Evolutionary conservation across 2,329 filamentous ascomycete species (phyloP).

Genomic region (Aspergillus neotritici): DNA sequence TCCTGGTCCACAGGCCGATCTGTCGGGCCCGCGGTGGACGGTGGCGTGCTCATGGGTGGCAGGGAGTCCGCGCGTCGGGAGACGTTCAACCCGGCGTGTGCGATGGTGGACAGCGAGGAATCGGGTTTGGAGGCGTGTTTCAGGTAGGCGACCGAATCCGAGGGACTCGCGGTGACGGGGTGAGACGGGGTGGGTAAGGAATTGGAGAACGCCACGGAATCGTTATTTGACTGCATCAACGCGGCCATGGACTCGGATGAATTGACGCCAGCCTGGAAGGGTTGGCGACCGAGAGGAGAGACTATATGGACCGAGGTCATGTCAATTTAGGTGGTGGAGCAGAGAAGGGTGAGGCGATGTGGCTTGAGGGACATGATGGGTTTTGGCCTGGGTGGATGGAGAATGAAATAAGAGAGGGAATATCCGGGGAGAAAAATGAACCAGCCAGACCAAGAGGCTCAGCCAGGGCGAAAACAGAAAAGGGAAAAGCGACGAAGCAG

Average conservation of each 20-base stretch:
- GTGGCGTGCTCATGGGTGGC: slow-evolving; percentile 45
- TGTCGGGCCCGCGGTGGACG: slow-evolving; percentile 49
- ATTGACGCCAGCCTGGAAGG: slow-evolving; percentile 27
- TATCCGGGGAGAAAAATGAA: background rate
- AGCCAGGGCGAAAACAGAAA: background rate
- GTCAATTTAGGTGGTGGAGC: slow-evolving; percentile 18
- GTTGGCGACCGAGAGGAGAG: slow-evolving; percentile 26
- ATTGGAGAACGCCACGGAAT: slow-evolving; percentile 35
- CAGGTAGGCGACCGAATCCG: slow-evolving; percentile 29
- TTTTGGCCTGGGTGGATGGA: background rate
- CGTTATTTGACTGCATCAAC: slow-evolving; percentile 39
- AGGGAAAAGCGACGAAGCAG: slow-evolving; percentile 4
- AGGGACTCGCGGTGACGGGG: slow-evolving; percentile 25
- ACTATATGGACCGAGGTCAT: slow-evolving; percentile 31
- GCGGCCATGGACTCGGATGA: slow-evolving; percentile 38
- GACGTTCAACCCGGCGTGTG: slow-evolving; percentile 39
- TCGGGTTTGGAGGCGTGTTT: slow-evolving; percentile 36
- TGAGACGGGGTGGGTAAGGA: slow-evolving; percentile 27
- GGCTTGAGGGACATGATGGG: slow-evolving; percentile 1
- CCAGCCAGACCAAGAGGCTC: background rate
- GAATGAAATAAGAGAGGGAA: background rate
- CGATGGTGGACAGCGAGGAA: slow-evolving; percentile 37
- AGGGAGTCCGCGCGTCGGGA: slow-evolving; percentile 33
- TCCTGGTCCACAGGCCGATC: slow-evolving; percentile 30
- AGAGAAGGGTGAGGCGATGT: too few relatives aligned